Conservation (phyloP, 2,329 filamentous ascomycete species). For the Talaromyces rugulosus region DNA sequence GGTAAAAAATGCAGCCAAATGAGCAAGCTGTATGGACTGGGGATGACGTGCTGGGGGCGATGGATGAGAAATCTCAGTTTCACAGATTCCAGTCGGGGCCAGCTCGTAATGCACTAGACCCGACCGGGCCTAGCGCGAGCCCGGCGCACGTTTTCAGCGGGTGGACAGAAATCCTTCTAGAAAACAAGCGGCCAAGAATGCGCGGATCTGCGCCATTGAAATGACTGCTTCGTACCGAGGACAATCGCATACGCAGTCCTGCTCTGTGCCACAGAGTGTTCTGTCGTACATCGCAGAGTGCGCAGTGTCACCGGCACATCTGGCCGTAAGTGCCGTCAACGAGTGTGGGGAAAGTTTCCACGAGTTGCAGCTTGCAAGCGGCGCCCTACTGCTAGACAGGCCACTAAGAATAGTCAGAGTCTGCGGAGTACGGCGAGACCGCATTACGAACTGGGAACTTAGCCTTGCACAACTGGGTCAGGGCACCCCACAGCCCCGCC, state of each 20-base stretch:
- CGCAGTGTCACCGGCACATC: too few relatives aligned
- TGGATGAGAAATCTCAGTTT: not conserved
- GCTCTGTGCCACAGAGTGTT: too few relatives aligned
- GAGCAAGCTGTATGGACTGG: constrained; percentile 11
- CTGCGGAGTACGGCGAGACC: too few relatives aligned
- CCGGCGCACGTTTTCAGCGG: not conserved
- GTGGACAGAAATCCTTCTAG: not conserved
- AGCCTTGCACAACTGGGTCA: not conserved
- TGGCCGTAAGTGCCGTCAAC: too few relatives aligned
- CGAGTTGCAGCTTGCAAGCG: not conserved
- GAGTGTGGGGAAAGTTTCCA: too few relatives aligned
- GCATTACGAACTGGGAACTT: too few relatives aligned
- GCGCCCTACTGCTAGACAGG: too few relatives aligned
- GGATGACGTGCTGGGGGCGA: constrained; percentile 7
- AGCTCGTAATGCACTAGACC: not conserved
- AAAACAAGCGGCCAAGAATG: not conserved
- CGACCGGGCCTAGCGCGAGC: not conserved
- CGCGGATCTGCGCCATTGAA: not conserved
- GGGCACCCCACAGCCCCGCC: not conserved
- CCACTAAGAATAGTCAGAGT: too few relatives aligned
- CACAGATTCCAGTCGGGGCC: too few relatives aligned
- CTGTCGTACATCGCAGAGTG: too few relatives aligned
- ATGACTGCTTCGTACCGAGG: too few relatives aligned
- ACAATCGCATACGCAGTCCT: not conserved
- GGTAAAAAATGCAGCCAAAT: not conserved